Evolutionary conservation across 1,284 basidiomycete species (phyloP).

Genomic region (Ganoderma lingzhi): DNA sequence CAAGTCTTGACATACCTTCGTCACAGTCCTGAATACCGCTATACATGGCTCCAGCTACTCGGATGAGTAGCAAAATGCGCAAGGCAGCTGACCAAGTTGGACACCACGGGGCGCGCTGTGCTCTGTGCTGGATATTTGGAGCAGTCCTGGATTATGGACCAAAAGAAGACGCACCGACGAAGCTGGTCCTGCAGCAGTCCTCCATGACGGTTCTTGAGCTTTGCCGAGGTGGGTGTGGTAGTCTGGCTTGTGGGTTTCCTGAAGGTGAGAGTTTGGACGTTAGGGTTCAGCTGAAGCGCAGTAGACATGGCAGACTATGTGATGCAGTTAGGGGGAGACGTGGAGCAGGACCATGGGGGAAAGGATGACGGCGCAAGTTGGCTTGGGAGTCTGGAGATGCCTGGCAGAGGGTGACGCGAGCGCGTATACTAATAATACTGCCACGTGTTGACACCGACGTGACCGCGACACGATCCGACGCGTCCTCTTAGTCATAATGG

Average conservation of each 20-base stretch:
- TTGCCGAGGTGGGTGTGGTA: conserved; percentile 38
- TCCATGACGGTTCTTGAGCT: conserved; percentile 55
- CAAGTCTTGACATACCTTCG: conserved; percentile 71
- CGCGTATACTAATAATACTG: conserved; percentile 1
- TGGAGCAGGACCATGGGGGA: conserved; percentile 10
- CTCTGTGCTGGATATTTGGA: conserved; percentile 46
- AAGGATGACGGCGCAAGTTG: conserved; percentile 6
- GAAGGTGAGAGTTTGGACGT: conserved; percentile 62
- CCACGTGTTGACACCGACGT: conserved; percentile 26
- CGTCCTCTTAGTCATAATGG: not conserved
- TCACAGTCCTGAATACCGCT: conserved; percentile 97
- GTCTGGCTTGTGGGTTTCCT: conserved; percentile 52
- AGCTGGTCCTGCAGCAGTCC: conserved; percentile 82
- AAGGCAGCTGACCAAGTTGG: conserved; percentile 87
- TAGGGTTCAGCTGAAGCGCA: conserved; percentile 32
- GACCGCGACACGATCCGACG: conserved; percentile 24
- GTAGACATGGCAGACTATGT: conserved; percentile 33
- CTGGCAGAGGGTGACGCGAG: not conserved
- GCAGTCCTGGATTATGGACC: too few species aligned
- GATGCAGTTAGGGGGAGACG: not conserved
- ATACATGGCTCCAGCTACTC: conserved; percentile 93
- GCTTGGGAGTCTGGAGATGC: conserved; percentile 4
- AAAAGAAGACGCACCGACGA: conserved; percentile 56
- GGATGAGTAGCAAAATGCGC: conserved; percentile 83
- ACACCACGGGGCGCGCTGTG: conserved; percentile 80